Evolutionary conservation across 257 asterid species (phyloP), one percentile per base, ranked within the genome.

Genomic region (Petunia axillaris): DNA sequence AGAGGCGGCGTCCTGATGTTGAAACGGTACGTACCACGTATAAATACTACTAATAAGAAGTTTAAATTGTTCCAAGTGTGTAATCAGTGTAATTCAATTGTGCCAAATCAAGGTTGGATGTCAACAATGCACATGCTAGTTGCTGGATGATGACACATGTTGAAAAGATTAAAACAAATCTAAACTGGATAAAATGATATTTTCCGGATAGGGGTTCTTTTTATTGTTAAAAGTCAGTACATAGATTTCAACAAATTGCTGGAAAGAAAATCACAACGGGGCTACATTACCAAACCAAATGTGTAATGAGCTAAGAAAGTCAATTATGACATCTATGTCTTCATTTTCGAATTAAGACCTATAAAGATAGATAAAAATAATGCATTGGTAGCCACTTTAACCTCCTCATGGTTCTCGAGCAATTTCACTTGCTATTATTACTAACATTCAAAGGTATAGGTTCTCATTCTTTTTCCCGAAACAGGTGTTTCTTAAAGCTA

Each of bases 401-500:
- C 40, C 75, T 14, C 52, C 77, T 54, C 77, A 5, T 71, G 60
- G 62, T 71, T 50, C 46, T 71, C 11, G 10, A 6, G 62, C 77
- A 48, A 36, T 5, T 50, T 35, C 44, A 71, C 13, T 48, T 35
- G 40, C 35, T 73, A 73, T 5, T 35, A 50, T 73, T 60, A 71
- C 54, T 67, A 43, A 67, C 55, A 67, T n/a, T 67, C 55, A 40
- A 62, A 48, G 25, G 25, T 71, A 73, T 11, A 35, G 77, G 35
- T 73, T 50, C 52, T 73, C 79, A 11, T 15, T 38, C 38, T 41
- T 83, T 14, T 15, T 14, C 25, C 82, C 82, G 48, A 76, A 58
- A 58, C 87, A 94, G 98, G 98, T 94, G 81, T 94, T 94, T 83
- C 94, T 94, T 40, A 94, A 94, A 88, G 98, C 98, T 62, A 94